Conservation (phyloP, 164 flowering plant species). For the Aristolochia contorta region DNA sequence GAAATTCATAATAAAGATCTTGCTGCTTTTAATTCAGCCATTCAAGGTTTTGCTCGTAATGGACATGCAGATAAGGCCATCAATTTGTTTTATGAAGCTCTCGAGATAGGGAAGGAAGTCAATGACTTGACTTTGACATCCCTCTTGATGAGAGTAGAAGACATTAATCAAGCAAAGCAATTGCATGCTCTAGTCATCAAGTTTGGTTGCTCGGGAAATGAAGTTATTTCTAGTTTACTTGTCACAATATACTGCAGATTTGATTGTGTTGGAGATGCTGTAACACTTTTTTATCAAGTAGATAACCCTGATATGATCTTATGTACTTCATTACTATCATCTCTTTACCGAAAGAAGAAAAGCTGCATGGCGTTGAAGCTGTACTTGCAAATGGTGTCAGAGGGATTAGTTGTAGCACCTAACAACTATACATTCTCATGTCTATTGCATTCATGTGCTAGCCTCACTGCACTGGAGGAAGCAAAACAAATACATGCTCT, state of each 20-base stretch:
- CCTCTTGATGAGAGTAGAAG: slow-evolving; percentile 9
- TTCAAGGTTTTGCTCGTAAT: slow-evolving; percentile 12
- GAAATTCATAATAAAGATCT: slow-evolving; percentile 15
- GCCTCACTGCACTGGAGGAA: slow-evolving; percentile 21
- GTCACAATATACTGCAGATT: slow-evolving; percentile 14
- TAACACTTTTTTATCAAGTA: slow-evolving; percentile 9
- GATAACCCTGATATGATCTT: slow-evolving; percentile 14
- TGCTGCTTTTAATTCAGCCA: slow-evolving; percentile 19
- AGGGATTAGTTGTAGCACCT: slow-evolving; percentile 11
- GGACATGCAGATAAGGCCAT: slow-evolving; percentile 12
- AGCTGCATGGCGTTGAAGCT: slow-evolving; percentile 12
- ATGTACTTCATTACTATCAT: slow-evolving; percentile 20
- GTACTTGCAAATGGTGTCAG: slow-evolving; percentile 13
- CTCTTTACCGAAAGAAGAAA: slow-evolving; percentile 17
- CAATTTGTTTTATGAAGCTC: slow-evolving; percentile 15
- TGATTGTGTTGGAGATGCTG: slow-evolving; percentile 14
- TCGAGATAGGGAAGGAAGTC: slow-evolving; percentile 10
- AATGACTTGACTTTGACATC: slow-evolving; percentile 18
- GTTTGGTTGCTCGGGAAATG: slow-evolving; percentile 12
- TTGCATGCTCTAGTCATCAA: slow-evolving; percentile 20
- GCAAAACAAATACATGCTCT: slow-evolving; percentile 24
- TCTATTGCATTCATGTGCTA: slow-evolving; percentile 14
- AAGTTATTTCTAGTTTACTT: slow-evolving; percentile 15
- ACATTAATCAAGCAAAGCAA: slow-evolving; percentile 15
- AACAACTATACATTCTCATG: slow-evolving; percentile 20